Evolutionary conservation across 176 grass and related monocot genomes (phyloP).

Genomic region (Eragrostis curvula): DNA sequence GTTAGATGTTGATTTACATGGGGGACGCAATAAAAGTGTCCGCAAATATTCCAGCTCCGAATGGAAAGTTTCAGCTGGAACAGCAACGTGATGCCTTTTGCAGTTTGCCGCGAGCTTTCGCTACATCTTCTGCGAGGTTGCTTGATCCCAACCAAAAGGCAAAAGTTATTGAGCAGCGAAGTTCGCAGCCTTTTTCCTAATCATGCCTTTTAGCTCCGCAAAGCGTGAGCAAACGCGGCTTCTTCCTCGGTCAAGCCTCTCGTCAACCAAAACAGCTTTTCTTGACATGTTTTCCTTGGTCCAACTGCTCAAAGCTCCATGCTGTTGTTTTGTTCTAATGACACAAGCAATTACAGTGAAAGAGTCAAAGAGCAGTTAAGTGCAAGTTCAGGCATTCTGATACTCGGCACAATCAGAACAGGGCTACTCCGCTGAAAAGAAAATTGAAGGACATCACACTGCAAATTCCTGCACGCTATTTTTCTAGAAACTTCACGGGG

Average conservation of each 20-base stretch:
- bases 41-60: background rate
- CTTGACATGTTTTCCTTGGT: background rate
- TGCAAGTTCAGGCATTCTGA: background rate
- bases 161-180: background rate
- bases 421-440: background rate
- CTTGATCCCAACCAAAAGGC: conserved; percentile 6
- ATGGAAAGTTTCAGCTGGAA: background rate
- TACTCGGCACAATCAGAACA: too few species aligned
- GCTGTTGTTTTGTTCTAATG: background rate
- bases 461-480: background rate
- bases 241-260: conserved; percentile 11
- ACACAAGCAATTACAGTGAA: background rate
- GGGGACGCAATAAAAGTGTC: background rate
- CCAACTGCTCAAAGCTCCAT: background rate
- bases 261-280: background rate
- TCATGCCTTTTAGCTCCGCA: background rate
- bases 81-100: background rate
- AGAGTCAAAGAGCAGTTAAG: background rate
- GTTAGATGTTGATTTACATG: background rate
- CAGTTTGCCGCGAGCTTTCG: background rate
- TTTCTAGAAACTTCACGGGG: conserved; percentile 7
- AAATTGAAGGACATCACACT: background rate
- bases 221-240: background rate
- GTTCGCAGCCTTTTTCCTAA: conserved; percentile 14
- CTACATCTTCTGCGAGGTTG: background rate